Conservation (phyloP, 2,329 filamentous ascomycete genomes). For the Chaetoscypha palmicola region DNA sequence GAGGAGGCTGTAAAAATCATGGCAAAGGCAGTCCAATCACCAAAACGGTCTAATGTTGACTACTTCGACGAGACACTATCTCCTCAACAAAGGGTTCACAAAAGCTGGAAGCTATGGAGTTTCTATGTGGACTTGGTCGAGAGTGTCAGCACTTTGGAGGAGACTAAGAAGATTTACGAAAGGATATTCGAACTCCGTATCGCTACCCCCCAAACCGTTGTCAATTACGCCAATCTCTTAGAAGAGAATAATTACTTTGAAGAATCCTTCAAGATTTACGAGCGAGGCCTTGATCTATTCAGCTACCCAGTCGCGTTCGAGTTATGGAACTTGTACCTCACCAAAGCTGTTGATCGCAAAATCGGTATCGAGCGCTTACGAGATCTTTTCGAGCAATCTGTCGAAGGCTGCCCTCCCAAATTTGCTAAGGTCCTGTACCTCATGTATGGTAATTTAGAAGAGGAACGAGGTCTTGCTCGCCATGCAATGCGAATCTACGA, state of each 20-base stretch:
- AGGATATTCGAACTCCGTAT: conserved; percentile 97
- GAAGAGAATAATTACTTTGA: conserved; percentile 95
- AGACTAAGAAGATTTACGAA: conserved; percentile 92
- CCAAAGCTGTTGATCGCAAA: conserved; percentile 92
- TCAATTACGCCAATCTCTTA: conserved; percentile 94
- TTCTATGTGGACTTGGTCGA: conserved; percentile 98
- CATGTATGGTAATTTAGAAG: conserved; percentile 97
- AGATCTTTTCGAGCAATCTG: conserved; percentile 93
- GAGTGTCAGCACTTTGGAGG: conserved; percentile 82
- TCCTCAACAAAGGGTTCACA: conserved; percentile 93
- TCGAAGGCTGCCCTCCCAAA: conserved; percentile 88
- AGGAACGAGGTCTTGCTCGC: conserved; percentile 86
- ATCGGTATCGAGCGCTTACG: conserved; percentile 90
- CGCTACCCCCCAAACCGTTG: conserved; percentile 94
- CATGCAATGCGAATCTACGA: conserved; percentile 99
- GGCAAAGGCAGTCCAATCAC: conserved; percentile 95
- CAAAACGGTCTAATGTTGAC: conserved; percentile 95
- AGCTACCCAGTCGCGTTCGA: conserved; percentile 97
- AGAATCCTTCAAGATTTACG: conserved; percentile 96
- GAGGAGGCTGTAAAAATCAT: conserved; percentile 92
- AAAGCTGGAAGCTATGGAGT: conserved; percentile 99
- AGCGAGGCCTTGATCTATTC: conserved; percentile 94
- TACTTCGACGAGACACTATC: conserved; percentile 95
- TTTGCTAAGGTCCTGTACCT: conserved; percentile 95
- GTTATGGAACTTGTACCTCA: conserved; percentile 96